Evolutionary conservation across 2,329 filamentous ascomycete species (phyloP).

Genomic region (Aspergillus fructus): DNA sequence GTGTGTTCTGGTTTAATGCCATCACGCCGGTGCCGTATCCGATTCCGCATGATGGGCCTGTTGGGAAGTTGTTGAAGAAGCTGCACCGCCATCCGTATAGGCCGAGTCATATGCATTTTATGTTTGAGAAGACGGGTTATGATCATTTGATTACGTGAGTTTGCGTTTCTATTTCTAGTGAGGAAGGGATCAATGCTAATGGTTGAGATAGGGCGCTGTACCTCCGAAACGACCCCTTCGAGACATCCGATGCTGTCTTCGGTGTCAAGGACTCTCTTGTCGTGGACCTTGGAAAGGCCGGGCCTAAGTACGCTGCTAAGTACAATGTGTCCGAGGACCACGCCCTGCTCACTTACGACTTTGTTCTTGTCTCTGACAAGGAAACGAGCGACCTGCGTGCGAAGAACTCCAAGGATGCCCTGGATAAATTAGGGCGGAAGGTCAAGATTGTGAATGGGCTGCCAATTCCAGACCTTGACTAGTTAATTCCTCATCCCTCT

Average conservation of each 20-base stretch:
- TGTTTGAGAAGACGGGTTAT: slow-evolving; percentile 78
- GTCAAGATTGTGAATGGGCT: slow-evolving; percentile 75
- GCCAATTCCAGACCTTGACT: slow-evolving; percentile 70
- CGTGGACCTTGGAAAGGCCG: slow-evolving; percentile 61
- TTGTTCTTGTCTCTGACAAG: slow-evolving; percentile 71
- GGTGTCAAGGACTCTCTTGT: slow-evolving; percentile 79
- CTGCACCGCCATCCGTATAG: slow-evolving; percentile 75
- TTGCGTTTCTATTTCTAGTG: neutral
- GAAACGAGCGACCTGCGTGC: slow-evolving; percentile 68
- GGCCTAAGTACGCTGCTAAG: slow-evolving; percentile 54
- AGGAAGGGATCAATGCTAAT: neutral
- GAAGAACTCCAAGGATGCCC: slow-evolving; percentile 64
- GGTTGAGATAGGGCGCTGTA: slow-evolving; percentile 67
- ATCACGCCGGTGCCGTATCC: slow-evolving; percentile 84
- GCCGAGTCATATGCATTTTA: slow-evolving; percentile 81
- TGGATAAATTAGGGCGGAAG: slow-evolving; percentile 64
- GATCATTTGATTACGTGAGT: slow-evolving; percentile 81
- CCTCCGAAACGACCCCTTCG: slow-evolving; percentile 74
- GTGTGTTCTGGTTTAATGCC: slow-evolving; percentile 79
- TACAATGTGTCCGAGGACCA: slow-evolving; percentile 65
- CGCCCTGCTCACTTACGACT: slow-evolving; percentile 69
- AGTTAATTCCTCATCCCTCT: slow-evolving; percentile 7
- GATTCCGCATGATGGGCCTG: slow-evolving; percentile 80
- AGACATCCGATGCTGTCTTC: slow-evolving; percentile 81
- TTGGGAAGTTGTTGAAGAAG: slow-evolving; percentile 66